A percentile compares a stretch with the other conserved stretches of the same genome.
Conservation (phyloP, 768 basidiomycete genomes). For the Cytidiella melzeri region DNA sequence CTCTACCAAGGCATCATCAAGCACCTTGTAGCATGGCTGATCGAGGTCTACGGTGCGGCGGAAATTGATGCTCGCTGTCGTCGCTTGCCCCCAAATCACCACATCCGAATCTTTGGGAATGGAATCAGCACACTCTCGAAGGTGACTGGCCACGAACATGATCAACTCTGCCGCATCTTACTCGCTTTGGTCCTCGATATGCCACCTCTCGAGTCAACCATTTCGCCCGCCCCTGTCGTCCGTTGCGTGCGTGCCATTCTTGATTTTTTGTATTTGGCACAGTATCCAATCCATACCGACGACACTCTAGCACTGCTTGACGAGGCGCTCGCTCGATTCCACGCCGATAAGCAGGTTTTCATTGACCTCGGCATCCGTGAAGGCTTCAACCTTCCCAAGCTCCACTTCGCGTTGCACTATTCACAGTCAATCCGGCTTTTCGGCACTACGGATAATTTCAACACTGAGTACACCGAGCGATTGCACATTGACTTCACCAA, state of each 20-base stretch:
- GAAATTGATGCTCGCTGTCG: constrained; percentile 18
- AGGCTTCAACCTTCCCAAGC: constrained; percentile 20
- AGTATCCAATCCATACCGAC: constrained; percentile 15
- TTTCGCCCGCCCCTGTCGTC: constrained; percentile 9
- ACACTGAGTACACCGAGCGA: constrained; percentile 23
- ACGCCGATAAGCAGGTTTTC: constrained; percentile 19
- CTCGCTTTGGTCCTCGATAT: constrained; percentile 15
- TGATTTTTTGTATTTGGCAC: constrained; percentile 23
- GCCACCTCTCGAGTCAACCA: constrained; percentile 7
- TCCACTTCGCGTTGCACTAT: constrained; percentile 20
- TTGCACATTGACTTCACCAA: constrained; percentile 26
- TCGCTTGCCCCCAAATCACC: constrained; percentile 18
- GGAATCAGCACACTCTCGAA: constrained; percentile 17
- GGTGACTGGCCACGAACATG: constrained; percentile 23
- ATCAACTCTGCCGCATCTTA: too few relatives aligned
- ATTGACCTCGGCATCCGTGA: constrained; percentile 15
- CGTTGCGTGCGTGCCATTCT: constrained; percentile 15
- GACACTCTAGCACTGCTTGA: constrained; percentile 12
- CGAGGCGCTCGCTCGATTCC: constrained; percentile 13
- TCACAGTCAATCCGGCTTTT: constrained; percentile 4
- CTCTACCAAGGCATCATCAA: constrained; percentile 25
- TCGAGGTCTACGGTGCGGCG: constrained; percentile 1
- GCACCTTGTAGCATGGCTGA: constrained; percentile 21
- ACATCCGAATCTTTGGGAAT: constrained; percentile 15
- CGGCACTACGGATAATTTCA: constrained; percentile 16